phyloP scores from a whole-genome alignment of 352 stramenopile species.

The Pythium aphanidermatum region DNA sequence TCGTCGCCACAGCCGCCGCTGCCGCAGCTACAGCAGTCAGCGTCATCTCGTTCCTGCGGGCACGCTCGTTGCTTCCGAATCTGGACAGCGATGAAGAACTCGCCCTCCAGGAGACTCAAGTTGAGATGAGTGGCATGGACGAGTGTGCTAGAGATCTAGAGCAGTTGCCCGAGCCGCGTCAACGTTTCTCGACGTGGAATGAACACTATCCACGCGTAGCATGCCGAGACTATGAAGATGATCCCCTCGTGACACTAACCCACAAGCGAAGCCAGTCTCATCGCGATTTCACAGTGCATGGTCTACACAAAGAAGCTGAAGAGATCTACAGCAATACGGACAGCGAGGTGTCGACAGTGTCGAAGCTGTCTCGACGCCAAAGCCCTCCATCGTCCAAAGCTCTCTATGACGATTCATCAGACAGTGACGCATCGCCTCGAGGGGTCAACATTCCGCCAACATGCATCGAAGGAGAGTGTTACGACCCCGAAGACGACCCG shows the following conservation, averaged over 20 bases:
- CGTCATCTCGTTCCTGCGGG: slow-evolving; percentile 51
- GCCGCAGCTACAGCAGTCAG: slow-evolving; percentile 65
- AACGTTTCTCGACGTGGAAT: slow-evolving; percentile 24
- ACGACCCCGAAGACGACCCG: slow-evolving; percentile 25
- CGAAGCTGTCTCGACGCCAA: slow-evolving; percentile 24
- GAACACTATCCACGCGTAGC: slow-evolving; percentile 19
- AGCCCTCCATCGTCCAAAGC: slow-evolving; percentile 20
- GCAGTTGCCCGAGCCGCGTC: slow-evolving; percentile 8
- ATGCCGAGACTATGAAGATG: no score
- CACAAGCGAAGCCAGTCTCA: slow-evolving; percentile 5
- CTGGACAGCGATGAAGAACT: slow-evolving; percentile 19
- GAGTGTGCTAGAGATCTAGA: neutral
- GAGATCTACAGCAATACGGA: slow-evolving; percentile 62
- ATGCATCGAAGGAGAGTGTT: slow-evolving; percentile 20
- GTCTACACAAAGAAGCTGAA: slow-evolving; percentile 21
- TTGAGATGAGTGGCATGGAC: neutral
- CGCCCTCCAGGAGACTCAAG: neutral
- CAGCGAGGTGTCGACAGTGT: slow-evolving; percentile 45
- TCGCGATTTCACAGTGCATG: slow-evolving; percentile 13
- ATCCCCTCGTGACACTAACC: no score
- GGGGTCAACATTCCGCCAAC: slow-evolving; percentile 18
- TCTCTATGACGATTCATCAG: slow-evolving; percentile 31
- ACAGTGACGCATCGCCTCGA: slow-evolving; percentile 21
- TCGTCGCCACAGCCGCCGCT: slow-evolving; percentile 59
- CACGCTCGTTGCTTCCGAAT: slow-evolving; percentile 2